Evolutionary conservation across 2,329 filamentous ascomycete species (phyloP).

Genomic region (Zelopaecilomyces penicillatus): DNA sequence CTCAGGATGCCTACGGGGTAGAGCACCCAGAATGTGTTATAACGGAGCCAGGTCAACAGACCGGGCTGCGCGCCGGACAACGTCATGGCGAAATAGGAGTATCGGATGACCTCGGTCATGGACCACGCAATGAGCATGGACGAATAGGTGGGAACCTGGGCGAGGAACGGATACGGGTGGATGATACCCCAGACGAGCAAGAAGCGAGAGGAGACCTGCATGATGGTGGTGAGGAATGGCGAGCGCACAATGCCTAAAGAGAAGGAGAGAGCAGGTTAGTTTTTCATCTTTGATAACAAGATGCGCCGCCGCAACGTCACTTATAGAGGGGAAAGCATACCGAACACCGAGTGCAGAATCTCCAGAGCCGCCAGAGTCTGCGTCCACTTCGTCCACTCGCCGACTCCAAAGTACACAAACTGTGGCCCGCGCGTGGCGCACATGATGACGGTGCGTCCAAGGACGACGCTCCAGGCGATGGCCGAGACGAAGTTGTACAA

Average conservation of each 20-base stretch:
- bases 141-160: conserved; percentile 55
- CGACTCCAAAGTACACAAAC: conserved; percentile 52
- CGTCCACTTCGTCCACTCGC: conserved; percentile 65
- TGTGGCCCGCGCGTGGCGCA: conserved; percentile 47
- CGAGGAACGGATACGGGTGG: conserved; percentile 61
- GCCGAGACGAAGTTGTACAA: conserved; percentile 78
- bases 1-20: conserved; percentile 88
- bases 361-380: conserved; percentile 81
- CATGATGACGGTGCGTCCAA: conserved; percentile 55
- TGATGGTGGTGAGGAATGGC: conserved; percentile 72
- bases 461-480: conserved; percentile 68
- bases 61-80: conserved; percentile 54
- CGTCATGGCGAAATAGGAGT: conserved; percentile 79
- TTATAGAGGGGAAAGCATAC: conserved; percentile 36
- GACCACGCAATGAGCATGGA: conserved; percentile 83
- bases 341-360: conserved; percentile 69
- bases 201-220: conserved; percentile 84
- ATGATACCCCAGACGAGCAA: conserved; percentile 85
- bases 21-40: conserved; percentile 87
- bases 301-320: neutral
- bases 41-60: conserved; percentile 70
- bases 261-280: neutral
- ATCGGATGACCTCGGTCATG: conserved; percentile 85
- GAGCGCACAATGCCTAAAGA: conserved; percentile 72
- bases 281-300: neutral